These are phyloP conservation scores for Plasmodium inui DNA, from an alignment of 169 alveolate species.

Conservation along the genomic window DNA sequence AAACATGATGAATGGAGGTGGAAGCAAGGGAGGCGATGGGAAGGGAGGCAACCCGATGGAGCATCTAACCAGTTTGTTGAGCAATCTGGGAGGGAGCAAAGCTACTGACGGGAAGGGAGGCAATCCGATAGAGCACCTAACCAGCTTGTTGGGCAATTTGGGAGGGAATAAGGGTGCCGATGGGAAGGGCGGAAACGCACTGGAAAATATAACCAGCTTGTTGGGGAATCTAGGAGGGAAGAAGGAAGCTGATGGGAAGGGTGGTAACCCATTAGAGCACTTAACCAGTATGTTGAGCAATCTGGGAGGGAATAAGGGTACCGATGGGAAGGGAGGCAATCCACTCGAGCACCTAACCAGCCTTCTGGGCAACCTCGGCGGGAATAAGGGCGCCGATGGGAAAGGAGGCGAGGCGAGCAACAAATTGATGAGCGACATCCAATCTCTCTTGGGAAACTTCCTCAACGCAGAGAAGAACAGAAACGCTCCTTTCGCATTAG, in stretches of 20 bases:
- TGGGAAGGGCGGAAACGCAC: not conserved
- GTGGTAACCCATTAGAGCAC: not conserved
- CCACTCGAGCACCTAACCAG: not conserved
- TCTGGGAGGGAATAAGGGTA: not conserved
- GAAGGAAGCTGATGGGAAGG: not conserved
- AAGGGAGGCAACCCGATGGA: conserved; percentile 9
- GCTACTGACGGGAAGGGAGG: not conserved
- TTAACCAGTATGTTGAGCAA: conserved; percentile 9
- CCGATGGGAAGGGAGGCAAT: conserved; percentile 8
- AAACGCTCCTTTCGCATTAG: conserved; percentile 35
- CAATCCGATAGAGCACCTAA: not conserved
- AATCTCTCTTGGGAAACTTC: conserved; percentile 27
- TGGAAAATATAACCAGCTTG: conserved; percentile 7
- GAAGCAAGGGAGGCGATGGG: not conserved
- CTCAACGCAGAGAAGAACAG: not conserved
- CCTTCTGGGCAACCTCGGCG: not conserved
- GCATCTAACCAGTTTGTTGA: not conserved
- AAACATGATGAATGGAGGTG: too few species aligned
- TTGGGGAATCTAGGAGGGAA: not conserved
- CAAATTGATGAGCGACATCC: conserved; percentile 3
- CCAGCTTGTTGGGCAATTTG: not conserved
- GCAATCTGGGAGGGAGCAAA: not conserved
- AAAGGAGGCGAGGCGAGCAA: not conserved
- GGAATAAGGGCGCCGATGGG: not conserved
- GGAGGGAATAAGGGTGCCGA: not conserved